Evolutionary conservation across 2,329 filamentous ascomycete genomes (phyloP).

Genomic region (Cytospora schulzeri): DNA sequence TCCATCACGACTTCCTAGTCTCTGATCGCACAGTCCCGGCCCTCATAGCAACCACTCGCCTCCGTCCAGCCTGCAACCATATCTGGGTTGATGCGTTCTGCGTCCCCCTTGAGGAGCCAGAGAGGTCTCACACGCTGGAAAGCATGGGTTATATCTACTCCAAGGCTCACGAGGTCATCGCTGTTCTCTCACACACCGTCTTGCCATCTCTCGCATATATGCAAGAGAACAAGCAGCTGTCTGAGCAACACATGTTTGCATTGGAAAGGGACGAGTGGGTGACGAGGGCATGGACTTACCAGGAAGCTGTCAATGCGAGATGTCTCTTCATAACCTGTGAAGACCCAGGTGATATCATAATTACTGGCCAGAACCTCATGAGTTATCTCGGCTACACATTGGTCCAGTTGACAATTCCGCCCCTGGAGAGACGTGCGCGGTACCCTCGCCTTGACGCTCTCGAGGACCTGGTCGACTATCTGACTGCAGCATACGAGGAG

Average conservation of each 20-base stretch:
- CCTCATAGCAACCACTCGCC: neutral
- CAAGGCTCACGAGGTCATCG: conserved; percentile 8
- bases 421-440: neutral
- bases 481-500: conserved; percentile 1
- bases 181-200: conserved; percentile 4
- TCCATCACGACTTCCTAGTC: conserved; percentile 2
- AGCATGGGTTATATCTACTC: conserved; percentile 22
- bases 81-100: conserved; percentile 22
- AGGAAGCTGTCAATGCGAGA: conserved; percentile 15
- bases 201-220: neutral
- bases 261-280: conserved; percentile 16
- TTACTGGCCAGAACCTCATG: neutral
- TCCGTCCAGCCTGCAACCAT: conserved; percentile 3
- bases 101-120: conserved; percentile 3
- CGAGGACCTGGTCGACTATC: conserved; percentile 14
- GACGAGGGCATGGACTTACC: conserved; percentile 17
- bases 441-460: conserved; percentile 13
- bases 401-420: neutral
- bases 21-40: conserved; percentile 12
- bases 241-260: neutral
- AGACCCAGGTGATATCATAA: neutral
- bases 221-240: neutral
- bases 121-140: conserved; percentile 8
- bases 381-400: neutral
- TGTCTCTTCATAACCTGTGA: conserved; percentile 12